Evolutionary conservation across 805 yeast species (phyloP), one percentile per base, ranked within the genome.

Genomic region (Cyberlindnera bimundalis): DNA sequence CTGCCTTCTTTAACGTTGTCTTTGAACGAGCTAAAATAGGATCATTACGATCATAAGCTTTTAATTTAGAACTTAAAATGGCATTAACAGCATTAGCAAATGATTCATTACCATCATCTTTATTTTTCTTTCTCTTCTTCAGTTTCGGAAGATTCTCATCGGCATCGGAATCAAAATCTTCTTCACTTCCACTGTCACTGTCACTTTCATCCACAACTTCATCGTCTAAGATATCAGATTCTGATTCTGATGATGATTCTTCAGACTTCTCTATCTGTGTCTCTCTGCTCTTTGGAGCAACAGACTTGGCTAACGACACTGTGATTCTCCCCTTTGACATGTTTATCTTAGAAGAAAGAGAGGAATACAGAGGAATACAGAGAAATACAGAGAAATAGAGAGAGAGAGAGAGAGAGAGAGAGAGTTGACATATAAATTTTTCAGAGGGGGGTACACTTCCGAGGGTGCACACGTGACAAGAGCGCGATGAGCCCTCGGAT

Each of bases 11-110:
- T 37, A 80, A 46, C 0, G 81, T 75, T 30, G 74, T 70, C 50
- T 83, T 84, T 56, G 85, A 84, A 64, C 98, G 79, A 7, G 91
- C 90, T 65, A 91, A 72, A 41, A 91, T 86, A 3, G 99, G 99
- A 60, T 90, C 96, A 33, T 75, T 75, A 57, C 97, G 73, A 56
- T 84, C 88, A 54, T 91, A 84, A 0, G 96, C 95, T 60, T 93
- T 93, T 50, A 91, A 70, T 54, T 79, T 81, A 2, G 98, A 87
- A 5, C 84, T 84, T 37, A 91, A 66, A 53, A 91, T 84, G 13
- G 96, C 93, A 50, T 69, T 78, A 56, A 93, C 78, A 0, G 98
- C 98, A 40, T 65, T 72, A 15, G 96, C 86, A 57, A 93, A 91
- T 2, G 79, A 71, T 32, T 71, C 81, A 1, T 87, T 73, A n/a